These are phyloP conservation scores for Syzygium aromaticum DNA, from an alignment of 345 rosid species.

Conservation along the genomic window DNA sequence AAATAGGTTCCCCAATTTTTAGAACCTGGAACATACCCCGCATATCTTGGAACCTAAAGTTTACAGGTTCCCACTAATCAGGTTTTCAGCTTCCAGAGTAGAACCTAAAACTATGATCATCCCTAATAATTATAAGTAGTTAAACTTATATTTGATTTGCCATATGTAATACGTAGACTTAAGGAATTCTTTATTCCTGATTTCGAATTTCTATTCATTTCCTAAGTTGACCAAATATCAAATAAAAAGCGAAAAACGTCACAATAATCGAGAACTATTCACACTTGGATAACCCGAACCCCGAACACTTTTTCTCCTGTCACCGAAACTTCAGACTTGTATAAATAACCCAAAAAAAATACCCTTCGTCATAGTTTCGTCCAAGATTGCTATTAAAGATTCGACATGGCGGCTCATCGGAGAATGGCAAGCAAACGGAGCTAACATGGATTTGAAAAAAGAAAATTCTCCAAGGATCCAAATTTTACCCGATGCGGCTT, in stretches of 20 bases:
- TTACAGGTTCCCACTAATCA: too few relatives aligned
- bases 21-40: too few relatives aligned
- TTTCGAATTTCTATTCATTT: background rate
- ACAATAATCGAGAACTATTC: background rate
- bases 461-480: rapidly evolving
- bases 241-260: background rate
- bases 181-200: background rate
- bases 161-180: background rate
- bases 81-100: too few relatives aligned
- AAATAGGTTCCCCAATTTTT: too few relatives aligned
- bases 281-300: background rate
- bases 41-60: too few relatives aligned
- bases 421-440: background rate
- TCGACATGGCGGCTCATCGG: background rate
- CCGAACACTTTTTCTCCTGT: background rate
- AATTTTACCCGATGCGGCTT: background rate
- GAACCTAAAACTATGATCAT: too few relatives aligned
- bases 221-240: background rate
- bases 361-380: background rate
- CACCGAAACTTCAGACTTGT: background rate
- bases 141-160: background rate
- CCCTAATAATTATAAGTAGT: too few relatives aligned
- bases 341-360: background rate
- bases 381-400: background rate
- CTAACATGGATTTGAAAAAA: rapidly evolving